These are phyloP conservation scores for Salix arbutifolia DNA, from an alignment of 345 rosid genomes.

Conservation along the genomic window DNA sequence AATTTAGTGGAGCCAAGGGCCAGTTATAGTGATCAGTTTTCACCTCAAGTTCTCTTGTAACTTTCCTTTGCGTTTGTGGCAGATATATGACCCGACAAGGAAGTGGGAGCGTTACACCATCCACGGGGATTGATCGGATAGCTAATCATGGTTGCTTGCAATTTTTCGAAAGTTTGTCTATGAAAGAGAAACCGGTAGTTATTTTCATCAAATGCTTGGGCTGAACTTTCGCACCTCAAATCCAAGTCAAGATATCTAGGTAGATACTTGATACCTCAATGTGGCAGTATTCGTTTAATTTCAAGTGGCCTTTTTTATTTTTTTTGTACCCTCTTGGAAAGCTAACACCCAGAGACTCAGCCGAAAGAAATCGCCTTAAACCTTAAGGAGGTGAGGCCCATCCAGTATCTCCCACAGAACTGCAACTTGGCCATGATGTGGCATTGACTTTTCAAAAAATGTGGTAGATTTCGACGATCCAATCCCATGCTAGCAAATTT, in stretches of 20 bases:
- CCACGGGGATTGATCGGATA: slow-evolving; percentile 64
- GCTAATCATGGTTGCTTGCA: background rate
- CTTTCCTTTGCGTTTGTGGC: background rate
- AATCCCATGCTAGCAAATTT: too few species aligned
- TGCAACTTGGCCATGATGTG: too few species aligned
- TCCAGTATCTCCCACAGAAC: too few species aligned
- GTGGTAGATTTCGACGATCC: too few species aligned
- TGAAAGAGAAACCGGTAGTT: background rate
- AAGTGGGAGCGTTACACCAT: slow-evolving; percentile 97
- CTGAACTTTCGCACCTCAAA: background rate
- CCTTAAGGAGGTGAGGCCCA: too few species aligned
- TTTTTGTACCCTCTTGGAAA: too few species aligned
- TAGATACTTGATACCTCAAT: background rate
- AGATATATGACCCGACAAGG: slow-evolving; percentile 87
- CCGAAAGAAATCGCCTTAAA: too few species aligned
- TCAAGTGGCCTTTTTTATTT: too few species aligned
- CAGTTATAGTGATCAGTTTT: background rate
- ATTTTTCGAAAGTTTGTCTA: background rate
- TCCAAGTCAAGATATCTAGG: background rate
- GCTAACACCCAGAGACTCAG: too few species aligned
- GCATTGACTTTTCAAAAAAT: too few species aligned
- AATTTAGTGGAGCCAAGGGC: background rate
- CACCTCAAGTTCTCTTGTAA: background rate
- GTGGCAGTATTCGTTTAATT: background rate
- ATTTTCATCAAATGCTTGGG: background rate